A percentile compares a stretch with the other conserved stretches of the same genome.
phyloP scores from a whole-genome alignment of 1,139 yeast genomes.

The Lodderomyces theae region DNA sequence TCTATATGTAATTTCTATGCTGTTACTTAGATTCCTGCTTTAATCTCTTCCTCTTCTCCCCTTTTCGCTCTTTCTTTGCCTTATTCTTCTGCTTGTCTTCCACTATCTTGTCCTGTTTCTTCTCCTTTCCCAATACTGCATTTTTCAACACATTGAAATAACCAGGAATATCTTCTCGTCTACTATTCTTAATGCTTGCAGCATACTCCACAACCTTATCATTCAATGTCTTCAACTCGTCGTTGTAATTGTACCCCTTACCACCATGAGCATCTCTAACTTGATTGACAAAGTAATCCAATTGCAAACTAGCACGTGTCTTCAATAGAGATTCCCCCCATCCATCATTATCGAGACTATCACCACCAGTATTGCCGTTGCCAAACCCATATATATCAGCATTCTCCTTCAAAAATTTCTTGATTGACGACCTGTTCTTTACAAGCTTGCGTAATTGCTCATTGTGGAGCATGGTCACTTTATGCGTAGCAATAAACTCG shows the following conservation, averaged over 20 bases:
- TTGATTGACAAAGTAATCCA: not conserved
- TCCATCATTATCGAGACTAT: conserved; percentile 4
- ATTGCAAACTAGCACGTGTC: conserved; percentile 1
- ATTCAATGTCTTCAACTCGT: not conserved
- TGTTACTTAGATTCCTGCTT: too few relatives aligned
- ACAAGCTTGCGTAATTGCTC: conserved; percentile 18
- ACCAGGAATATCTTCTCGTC: too few relatives aligned
- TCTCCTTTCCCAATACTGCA: not conserved
- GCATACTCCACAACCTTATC: not conserved
- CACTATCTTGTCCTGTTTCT: not conserved
- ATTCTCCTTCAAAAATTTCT: conserved; percentile 15
- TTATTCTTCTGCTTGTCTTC: too few relatives aligned
- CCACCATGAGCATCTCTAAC: not conserved
- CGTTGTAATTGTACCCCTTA: not conserved
- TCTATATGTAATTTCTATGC: too few relatives aligned
- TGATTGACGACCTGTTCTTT: conserved; percentile 12
- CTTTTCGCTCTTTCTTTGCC: too few relatives aligned
- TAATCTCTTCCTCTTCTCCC: too few relatives aligned
- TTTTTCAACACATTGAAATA: not conserved
- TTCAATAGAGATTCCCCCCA: not conserved
- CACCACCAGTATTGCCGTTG: not conserved
- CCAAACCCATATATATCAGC: conserved; percentile 2
- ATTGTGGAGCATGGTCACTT: conserved; percentile 32
- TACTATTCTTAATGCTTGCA: too few relatives aligned
- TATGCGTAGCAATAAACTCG: conserved; percentile 31